Base-by-base conservation (phyloP, 495 filamentous ascomycete species). In the Penicillium cinerascens region DNA sequence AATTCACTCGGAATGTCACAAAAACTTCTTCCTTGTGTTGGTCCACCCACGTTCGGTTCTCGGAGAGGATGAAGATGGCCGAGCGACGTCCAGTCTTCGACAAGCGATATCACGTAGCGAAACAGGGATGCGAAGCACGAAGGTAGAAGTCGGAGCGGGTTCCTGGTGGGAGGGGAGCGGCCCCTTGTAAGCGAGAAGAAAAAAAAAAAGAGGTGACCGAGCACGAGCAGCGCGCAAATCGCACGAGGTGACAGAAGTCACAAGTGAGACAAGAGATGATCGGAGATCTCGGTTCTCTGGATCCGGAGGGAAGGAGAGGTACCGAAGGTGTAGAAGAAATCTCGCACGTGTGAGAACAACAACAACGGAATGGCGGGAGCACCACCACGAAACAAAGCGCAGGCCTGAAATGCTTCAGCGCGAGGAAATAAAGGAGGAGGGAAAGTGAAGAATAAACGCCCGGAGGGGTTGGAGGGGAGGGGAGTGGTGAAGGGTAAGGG, bases 401-500 rank as follows among this genome's bases (percentile, higher is more conserved):
- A 23, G 33, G 44, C 10, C 44, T 47, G 33, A 10, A 38, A 29
- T 20, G 18, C 13, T 11, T 37, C 27, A 47, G 44, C 10, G 41
- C 22, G 8, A 33, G n/a, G 47, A 54, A 51, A 50, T 25, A 44
- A 41, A 27, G 39, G 41, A 38, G 55, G 42, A 48, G 36, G 42
- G 54, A 51, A 53, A 17, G 29, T 21, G 45, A 50, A 39, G 44
- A 51, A 21, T 23, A 49, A 47, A 53, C 50, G 39, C 48, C 58
- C 54, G 29, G 37, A 41, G 33, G 46, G 41, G 55, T 49, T 42
- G 58, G 56, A 50, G 59, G 60, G 52, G 47, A 51, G 45, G 50
- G 58, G 56, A 51, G 40, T 51, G 52, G 52, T 54, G 53, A 56
- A 44, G 35, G 48, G 46, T 43, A 65, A 56, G n/a, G n/a, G n/a